Evolutionary conservation across 2,329 filamentous ascomycete genomes (phyloP).

Genomic region (Tolypocladium album): DNA sequence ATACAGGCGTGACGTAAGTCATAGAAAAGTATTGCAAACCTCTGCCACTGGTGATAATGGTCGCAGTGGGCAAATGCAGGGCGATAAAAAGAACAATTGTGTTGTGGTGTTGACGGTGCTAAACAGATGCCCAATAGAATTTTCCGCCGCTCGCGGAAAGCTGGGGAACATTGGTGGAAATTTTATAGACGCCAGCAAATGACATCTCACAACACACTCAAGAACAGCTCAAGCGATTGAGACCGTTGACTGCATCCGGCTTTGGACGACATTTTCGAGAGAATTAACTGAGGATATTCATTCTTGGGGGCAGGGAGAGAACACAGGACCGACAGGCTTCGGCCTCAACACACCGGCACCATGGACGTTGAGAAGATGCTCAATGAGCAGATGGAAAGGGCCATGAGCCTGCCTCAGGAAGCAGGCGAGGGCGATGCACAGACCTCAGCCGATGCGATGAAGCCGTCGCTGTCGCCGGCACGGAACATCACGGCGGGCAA

Average conservation of each 20-base stretch:
- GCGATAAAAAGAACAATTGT: too few species aligned
- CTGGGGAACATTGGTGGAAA: conserved; percentile 8
- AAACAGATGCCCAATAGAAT: conserved; percentile 11
- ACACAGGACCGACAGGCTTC: background rate
- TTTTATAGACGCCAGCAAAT: conserved; percentile 1
- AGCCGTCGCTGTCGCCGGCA: conserved; percentile 35
- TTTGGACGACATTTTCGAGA: background rate
- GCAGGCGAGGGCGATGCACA: background rate
- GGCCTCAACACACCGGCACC: background rate
- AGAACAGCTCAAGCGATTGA: background rate
- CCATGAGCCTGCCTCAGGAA: conserved; percentile 12
- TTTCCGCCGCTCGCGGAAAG: conserved; percentile 11
- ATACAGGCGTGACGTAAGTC: background rate
- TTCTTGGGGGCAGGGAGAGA: conserved; percentile 1
- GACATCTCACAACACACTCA: background rate
- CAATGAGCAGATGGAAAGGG: conserved; percentile 27
- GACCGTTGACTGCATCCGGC: background rate
- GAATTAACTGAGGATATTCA: background rate
- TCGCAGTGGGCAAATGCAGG: background rate
- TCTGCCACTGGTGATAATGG: too few species aligned
- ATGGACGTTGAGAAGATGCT: conserved; percentile 34
- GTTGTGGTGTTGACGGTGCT: background rate
- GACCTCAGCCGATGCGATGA: conserved; percentile 11
- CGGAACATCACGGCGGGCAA: conserved; percentile 29
- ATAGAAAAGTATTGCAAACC: too few species aligned